Evolutionary conservation across 176 grass and related monocot genomes (phyloP).

Genomic region (Ensete glaucum): DNA sequence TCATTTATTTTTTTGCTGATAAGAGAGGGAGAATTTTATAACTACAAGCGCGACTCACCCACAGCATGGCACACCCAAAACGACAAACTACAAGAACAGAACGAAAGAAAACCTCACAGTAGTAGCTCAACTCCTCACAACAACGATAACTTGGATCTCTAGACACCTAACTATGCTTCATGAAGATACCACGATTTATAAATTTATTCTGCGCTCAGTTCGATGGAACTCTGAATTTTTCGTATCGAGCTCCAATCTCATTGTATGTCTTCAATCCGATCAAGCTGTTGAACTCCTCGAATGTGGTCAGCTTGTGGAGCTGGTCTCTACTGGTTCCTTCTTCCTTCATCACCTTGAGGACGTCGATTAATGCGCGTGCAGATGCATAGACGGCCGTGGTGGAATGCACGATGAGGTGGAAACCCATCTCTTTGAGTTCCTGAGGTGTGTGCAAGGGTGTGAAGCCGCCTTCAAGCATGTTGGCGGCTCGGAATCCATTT

Average conservation of each 20-base stretch:
- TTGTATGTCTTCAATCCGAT: conserved; percentile 31
- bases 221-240: not conserved
- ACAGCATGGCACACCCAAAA: not conserved
- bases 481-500: conserved; percentile 23
- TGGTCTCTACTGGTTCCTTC: conserved; percentile 28
- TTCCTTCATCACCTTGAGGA: conserved; percentile 25
- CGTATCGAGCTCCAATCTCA: conserved; percentile 25
- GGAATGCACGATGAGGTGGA: conserved; percentile 33
- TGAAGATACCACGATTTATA: not conserved
- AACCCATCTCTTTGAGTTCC: conserved; percentile 41
- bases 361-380: conserved; percentile 28
- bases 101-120: not conserved
- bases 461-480: conserved; percentile 41
- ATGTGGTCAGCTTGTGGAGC: conserved; percentile 32
- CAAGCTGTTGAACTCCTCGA: conserved; percentile 39
- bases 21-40: not conserved
- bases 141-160: too few species aligned
- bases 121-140: not conserved
- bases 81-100: not conserved
- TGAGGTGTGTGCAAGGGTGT: conserved; percentile 38
- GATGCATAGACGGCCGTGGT: conserved; percentile 37
- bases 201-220: not conserved
- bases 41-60: not conserved
- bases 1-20: not conserved
- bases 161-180: not conserved